Evolutionary conservation across 1,284 basidiomycete species (phyloP), one percentile per base, ranked within the genome.

Genomic region (Microbotryum saponariae): DNA sequence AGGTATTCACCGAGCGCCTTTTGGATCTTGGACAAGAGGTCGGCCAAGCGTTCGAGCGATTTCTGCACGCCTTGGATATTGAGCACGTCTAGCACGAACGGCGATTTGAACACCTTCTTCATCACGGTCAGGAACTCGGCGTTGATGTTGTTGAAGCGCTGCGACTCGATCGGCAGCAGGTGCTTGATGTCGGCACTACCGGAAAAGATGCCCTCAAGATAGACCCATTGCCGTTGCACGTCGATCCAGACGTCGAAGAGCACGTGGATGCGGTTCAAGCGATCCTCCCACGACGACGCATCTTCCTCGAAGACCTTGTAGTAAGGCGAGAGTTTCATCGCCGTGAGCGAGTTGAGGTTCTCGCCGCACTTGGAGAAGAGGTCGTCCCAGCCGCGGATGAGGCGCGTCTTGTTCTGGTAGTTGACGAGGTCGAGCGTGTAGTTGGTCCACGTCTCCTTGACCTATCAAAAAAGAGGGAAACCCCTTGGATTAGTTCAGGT

Each of bases 191-290:
- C 93, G 27, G 91, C 92, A 71, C 91, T 97, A 49, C 93, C 92
- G n/a, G 91, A 91, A 78, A 99, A 99, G 73, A 99, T 97, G 57
- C 96, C 96, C 74, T 98, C 94, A 58, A 99, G 82, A 74, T 99
- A 99, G 1, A 99, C 96, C 96, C 96, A 99, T 79, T 98, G 96
- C 6, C 96, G 85, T 73, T 99, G 97, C 18, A 99, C 96, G 70
- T 98, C 96, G 70, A 97, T 96, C 96, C 96, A 98, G 46, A 97
- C 88, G 76, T 98, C 93, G 74, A 99, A 99, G 18, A 98, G 82
- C 31, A 96, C 91, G 70, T 97, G 91, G 44, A 96, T 87, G 31
- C 91, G 83, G 75, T 96, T 97, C 31, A 97, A 81, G 75, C 92
- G 93, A 49, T 77, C 77, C 51, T 75, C 74, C 77, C 77, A 78